Percentiles rank a stretch among this genome's conserved stretches.
phyloP scores from a whole-genome alignment of 257 asterid species.

The Fraxinus quadrangulata region DNA sequence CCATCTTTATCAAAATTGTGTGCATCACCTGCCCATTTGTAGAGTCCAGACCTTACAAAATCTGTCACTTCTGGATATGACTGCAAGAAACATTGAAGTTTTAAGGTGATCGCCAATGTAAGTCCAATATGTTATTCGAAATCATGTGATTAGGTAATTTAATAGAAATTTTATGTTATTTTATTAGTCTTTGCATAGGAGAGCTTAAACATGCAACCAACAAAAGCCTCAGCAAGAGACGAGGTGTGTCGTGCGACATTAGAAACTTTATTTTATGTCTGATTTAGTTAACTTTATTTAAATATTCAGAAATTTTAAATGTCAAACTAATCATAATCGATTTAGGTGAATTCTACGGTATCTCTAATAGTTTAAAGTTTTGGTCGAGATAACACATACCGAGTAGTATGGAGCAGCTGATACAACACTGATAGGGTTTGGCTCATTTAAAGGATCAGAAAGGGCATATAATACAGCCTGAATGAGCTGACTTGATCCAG shows the following conservation, averaged over 20 bases:
- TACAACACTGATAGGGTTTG: slow-evolving; percentile 61
- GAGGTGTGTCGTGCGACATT: slow-evolving; percentile 32
- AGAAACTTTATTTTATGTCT: slow-evolving; percentile 2
- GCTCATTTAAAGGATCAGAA: slow-evolving; percentile 32
- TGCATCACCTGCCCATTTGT: slow-evolving; percentile 85
- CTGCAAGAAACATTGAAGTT: slow-evolving; percentile 33
- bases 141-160: slow-evolving; percentile 7
- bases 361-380: background rate
- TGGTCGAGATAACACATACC: slow-evolving; percentile 33
- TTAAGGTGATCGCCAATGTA: background rate
- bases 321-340: background rate
- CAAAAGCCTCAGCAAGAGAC: slow-evolving; percentile 40
- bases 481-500: slow-evolving; percentile 84
- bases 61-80: slow-evolving; percentile 60
- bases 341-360: background rate
- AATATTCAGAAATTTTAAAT: background rate
- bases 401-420: slow-evolving; percentile 82
- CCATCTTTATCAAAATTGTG: slow-evolving; percentile 41
- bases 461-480: slow-evolving; percentile 72
- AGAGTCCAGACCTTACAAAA: slow-evolving; percentile 51
- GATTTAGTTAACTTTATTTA: slow-evolving; percentile 26
- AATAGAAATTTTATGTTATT: background rate
- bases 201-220: slow-evolving; percentile 32
- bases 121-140: background rate
- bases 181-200: slow-evolving; percentile 10